Base-by-base conservation (phyloP, 768 basidiomycete genomes). In the Trametes punicea region DNA sequence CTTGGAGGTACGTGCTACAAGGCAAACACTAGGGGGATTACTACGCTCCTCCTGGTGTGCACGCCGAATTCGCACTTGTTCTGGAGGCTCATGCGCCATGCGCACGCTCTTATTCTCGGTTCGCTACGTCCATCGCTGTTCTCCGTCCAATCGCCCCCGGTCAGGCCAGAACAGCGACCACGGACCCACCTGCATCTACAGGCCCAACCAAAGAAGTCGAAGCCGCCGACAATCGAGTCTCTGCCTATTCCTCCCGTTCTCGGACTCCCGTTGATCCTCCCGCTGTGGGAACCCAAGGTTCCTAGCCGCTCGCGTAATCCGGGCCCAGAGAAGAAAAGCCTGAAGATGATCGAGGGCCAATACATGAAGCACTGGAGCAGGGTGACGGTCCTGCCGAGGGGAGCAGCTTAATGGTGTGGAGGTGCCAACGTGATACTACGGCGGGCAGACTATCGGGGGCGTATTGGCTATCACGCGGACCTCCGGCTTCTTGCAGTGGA, bases 281-380 rank as follows among this genome's bases (percentile, higher is more conserved):
- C 56, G 1, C 30, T 51, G 1, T 31, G 46, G 1, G 47, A 39
- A 31, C 41, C 38, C 45, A 3, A 26, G 27, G 16, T 25, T 29
- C 2, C 23, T 42, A 6, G 26, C 48, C n/a, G n/a, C n/a, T n/a
- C n/a, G n/a, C n/a, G n/a, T n/a, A n/a, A n/a, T 16, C 36, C 38
- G 25, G 21, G 38, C 40, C 4, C 54, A 11, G 30, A 26, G 18
- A 23, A 54, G 20, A 39, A 51, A 27, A 31, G 56, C 2, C 56
- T 51, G 20, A 34, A 26, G 11, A 25, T 16, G 10, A 25, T 44
- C 21, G 9, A 15, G 25, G 58, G 58, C 7, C 66, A 65, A 21
- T 63, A 54, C 31, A 62, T 65, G 40, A 68, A 61, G 56, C 65
- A 64, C 23, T 61, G 65, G 33, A 61, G 62, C 45, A 50, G 49